A percentile compares a stretch with the other conserved stretches of the same genome.
Evolutionary conservation across 192 early-diverging fungal genomes (phyloP).

Genomic region (Podila epicladia): DNA sequence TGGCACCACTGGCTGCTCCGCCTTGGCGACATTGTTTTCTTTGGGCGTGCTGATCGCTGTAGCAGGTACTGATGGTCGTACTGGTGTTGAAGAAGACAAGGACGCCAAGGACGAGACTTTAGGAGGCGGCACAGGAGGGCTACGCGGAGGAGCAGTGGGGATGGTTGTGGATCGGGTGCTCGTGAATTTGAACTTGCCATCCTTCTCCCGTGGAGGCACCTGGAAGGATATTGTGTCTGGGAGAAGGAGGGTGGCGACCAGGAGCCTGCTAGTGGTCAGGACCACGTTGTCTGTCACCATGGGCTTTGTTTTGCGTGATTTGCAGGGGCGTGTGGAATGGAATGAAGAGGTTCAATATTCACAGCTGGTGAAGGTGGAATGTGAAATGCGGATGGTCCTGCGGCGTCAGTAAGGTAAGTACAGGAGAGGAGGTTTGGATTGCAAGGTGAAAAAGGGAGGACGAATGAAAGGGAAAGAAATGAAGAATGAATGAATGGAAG

Average conservation of each 20-base stretch:
- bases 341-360: no score
- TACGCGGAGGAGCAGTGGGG: not conserved
- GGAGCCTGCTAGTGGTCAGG: slow-evolving; percentile 60
- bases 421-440: not conserved
- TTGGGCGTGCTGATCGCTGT: not conserved
- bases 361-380: not conserved
- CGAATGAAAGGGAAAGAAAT: not conserved
- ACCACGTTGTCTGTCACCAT: slow-evolving; percentile 26
- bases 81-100: not conserved
- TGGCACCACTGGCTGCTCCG: slow-evolving; percentile 43
- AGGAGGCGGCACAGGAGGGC: not conserved
- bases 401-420: no score
- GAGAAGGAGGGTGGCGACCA: slow-evolving; percentile 79
- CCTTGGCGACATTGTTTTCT: slow-evolving; percentile 15
- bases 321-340: no score
- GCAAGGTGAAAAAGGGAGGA: not conserved
- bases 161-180: not conserved
- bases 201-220: slow-evolving; percentile 52
- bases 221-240: slow-evolving; percentile 78
- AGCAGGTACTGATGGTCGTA: not conserved
- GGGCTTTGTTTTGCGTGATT: not conserved
- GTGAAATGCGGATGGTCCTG: no score
- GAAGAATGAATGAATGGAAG: slow-evolving; percentile 1
- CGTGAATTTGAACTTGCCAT: slow-evolving; percentile 32
- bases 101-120: not conserved